Conservation (phyloP, 2,329 filamentous ascomycete genomes). For the Aspergillus fumigatus region DNA sequence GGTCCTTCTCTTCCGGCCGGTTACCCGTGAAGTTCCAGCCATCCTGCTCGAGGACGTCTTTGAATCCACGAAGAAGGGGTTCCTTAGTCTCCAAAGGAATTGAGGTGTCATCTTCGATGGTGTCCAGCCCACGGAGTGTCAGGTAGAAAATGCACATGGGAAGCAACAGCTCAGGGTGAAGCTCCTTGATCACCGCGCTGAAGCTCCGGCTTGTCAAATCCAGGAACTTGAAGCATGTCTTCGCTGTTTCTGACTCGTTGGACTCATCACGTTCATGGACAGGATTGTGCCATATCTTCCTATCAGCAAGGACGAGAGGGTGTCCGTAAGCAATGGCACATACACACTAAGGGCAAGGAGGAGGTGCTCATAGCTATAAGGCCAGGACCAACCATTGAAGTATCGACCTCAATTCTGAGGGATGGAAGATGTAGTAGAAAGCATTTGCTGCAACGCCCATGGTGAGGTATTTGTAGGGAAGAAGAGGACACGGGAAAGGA, state of each 20-base stretch:
- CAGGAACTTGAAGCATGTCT: conserved; percentile 81
- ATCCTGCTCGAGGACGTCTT: conserved; percentile 71
- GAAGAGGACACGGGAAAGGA: conserved; percentile 12
- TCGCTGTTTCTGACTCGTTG: conserved; percentile 69
- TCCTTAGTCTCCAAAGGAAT: conserved; percentile 77
- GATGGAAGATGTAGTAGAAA: conserved; percentile 71
- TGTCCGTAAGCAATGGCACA: conserved; percentile 11
- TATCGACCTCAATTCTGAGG: conserved; percentile 72
- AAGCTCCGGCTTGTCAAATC: conserved; percentile 91
- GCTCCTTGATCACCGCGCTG: conserved; percentile 85
- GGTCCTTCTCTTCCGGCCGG: conserved; percentile 88
- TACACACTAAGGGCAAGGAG: conserved; percentile 2
- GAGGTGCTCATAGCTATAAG: conserved; percentile 2
- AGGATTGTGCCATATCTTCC: conserved; percentile 95
- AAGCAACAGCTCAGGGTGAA: conserved; percentile 88
- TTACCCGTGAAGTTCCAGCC: conserved; percentile 89
- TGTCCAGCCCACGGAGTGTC: conserved; percentile 84
- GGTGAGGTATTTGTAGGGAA: conserved; percentile 16
- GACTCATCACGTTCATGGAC: conserved; percentile 76
- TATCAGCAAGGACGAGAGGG: conserved; percentile 34
- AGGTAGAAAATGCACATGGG: conserved; percentile 92
- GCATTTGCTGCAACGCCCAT: conserved; percentile 47
- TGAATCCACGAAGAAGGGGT: conserved; percentile 76
- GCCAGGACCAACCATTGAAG: conserved; percentile 70
- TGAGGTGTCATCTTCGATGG: conserved; percentile 99